Conservation (phyloP, 75 land plant genomes). For the Pinus tabuliformis region DNA sequence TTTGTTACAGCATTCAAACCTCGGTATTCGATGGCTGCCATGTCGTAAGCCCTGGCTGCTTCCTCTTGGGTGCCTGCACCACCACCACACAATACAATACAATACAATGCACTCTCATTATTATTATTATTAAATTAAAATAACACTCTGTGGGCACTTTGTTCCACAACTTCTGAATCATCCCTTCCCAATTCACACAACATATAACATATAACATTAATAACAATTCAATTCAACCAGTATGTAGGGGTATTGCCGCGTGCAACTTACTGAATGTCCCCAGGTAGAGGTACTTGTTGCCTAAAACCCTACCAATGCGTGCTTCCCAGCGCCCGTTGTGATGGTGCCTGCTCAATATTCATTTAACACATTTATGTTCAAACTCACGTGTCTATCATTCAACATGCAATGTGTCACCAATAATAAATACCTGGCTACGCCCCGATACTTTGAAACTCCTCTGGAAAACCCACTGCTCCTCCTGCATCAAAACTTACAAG, state of each 20-base stretch:
- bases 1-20: constrained; percentile 76
- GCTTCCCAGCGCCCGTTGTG: constrained; percentile 77
- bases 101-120: neutral
- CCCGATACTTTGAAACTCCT: constrained; percentile 77
- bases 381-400: neutral
- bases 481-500: constrained; percentile 11
- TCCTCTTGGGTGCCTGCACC: constrained; percentile 66
- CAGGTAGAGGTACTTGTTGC: constrained; percentile 61
- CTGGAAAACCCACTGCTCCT: constrained; percentile 80
- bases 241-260: too few species aligned
- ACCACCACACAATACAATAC: neutral
- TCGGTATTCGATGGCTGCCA: constrained; percentile 69
- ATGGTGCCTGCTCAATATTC: constrained; percentile 44
- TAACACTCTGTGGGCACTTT: too few species aligned
- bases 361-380: neutral
- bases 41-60: constrained; percentile 75
- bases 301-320: constrained; percentile 53
- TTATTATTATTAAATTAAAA: too few species aligned
- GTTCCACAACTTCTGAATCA: too few species aligned
- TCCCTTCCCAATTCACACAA: too few species aligned
- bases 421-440: constrained; percentile 62
- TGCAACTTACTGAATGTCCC: constrained; percentile 49
- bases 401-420: neutral
- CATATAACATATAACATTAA: too few species aligned
- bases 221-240: too few species aligned